Evolutionary conservation across 2,329 filamentous ascomycete species (phyloP).

Genomic region (Macroventuria anomochaeta): DNA sequence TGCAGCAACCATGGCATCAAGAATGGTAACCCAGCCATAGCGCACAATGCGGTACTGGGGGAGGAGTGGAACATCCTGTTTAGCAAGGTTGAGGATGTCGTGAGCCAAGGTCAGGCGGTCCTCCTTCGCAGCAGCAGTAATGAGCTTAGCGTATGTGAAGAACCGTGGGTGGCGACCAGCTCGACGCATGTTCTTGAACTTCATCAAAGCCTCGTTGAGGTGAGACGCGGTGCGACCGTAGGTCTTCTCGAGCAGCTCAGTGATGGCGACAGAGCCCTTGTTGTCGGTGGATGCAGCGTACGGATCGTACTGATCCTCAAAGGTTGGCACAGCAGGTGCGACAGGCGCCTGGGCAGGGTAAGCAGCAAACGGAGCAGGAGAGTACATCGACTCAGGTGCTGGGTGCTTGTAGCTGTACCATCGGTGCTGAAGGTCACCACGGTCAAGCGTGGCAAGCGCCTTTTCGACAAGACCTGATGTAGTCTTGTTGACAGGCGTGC

Average conservation of each 20-base stretch:
- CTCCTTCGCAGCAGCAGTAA: slow-evolving; percentile 85
- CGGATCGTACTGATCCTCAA: slow-evolving; percentile 87
- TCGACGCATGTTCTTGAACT: slow-evolving; percentile 92
- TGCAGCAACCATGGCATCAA: slow-evolving; percentile 95
- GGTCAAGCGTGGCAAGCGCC: slow-evolving; percentile 61
- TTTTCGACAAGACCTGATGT: slow-evolving; percentile 65
- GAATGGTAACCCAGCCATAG: slow-evolving; percentile 94
- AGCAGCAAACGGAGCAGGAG: slow-evolving; percentile 59
- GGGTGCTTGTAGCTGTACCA: slow-evolving; percentile 66
- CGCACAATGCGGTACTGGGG: slow-evolving; percentile 85
- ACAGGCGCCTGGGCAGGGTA: slow-evolving; percentile 56
- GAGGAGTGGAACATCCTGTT: slow-evolving; percentile 83
- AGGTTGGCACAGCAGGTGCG: slow-evolving; percentile 64
- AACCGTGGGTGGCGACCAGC: slow-evolving; percentile 91
- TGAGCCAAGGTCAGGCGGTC: slow-evolving; percentile 81
- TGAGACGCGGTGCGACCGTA: slow-evolving; percentile 75
- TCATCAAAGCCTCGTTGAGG: slow-evolving; percentile 79
- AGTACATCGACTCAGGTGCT: slow-evolving; percentile 50
- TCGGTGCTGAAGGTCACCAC: slow-evolving; percentile 56
- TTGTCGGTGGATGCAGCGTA: slow-evolving; percentile 91
- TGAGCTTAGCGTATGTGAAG: slow-evolving; percentile 95
- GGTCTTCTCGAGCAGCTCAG: slow-evolving; percentile 83
- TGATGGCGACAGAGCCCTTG: slow-evolving; percentile 89
- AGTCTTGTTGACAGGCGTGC: slow-evolving; percentile 61
- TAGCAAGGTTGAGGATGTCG: slow-evolving; percentile 88